Percentiles rank a stretch among this genome's conserved stretches.
These are phyloP conservation scores for Solanum chilense DNA, from an alignment of 257 asterid species.

Conservation along the genomic window DNA sequence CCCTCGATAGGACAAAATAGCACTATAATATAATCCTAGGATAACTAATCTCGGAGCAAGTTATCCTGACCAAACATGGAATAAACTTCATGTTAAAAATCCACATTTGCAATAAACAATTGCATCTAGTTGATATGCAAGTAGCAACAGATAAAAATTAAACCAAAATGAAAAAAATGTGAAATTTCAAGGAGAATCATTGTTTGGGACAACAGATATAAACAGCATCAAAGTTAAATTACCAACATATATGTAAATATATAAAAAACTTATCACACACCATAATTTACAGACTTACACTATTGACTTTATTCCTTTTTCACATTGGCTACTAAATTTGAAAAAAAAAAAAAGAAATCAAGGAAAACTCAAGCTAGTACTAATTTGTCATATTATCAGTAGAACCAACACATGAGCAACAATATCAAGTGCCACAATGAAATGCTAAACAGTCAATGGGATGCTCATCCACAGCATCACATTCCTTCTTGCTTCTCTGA, in stretches of 20 bases:
- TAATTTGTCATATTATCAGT: background rate
- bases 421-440: conserved; percentile 10
- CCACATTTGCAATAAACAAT: background rate
- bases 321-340: background rate
- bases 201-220: background rate
- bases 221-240: background rate
- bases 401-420: background rate
- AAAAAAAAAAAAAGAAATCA: background rate
- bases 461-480: conserved; percentile 27
- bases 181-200: background rate
- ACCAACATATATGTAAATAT: background rate
- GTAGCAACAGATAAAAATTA: background rate
- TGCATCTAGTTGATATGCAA: background rate
- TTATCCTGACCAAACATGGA: background rate
- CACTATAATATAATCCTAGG: background rate
- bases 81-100: background rate
- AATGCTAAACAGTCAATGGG: conserved; percentile 40
- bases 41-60: background rate
- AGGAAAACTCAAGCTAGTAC: background rate
- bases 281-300: background rate
- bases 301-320: background rate
- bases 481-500: conserved; percentile 67
- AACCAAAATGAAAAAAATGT: background rate
- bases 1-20: background rate
- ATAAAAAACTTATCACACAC: background rate